Conservation (phyloP, 2,329 filamentous ascomycete genomes). For the Apiospora marii region DNA sequence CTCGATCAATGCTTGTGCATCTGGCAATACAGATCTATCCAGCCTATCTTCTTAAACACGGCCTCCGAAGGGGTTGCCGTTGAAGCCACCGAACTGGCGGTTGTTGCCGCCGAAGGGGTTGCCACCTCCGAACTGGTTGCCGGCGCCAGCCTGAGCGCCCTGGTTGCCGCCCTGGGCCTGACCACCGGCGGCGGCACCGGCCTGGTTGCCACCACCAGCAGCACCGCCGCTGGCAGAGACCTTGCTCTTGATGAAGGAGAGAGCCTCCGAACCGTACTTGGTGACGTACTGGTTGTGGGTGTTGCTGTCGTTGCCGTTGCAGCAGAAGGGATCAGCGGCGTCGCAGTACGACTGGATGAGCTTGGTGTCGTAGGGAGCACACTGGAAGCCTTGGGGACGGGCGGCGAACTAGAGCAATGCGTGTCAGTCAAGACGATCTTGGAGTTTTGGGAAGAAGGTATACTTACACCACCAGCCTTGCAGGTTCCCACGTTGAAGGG, state of each 20-base stretch:
- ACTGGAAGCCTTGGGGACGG: constrained; percentile 63
- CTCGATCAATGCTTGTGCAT: background rate
- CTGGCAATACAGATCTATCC: background rate
- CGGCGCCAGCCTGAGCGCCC: background rate
- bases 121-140: background rate
- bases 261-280: constrained; percentile 66
- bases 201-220: background rate
- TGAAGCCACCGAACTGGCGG: constrained; percentile 2
- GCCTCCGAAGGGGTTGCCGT: background rate
- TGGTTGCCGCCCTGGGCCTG: too few species aligned
- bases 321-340: constrained; percentile 70
- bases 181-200: background rate
- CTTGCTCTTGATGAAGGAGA: constrained; percentile 63
- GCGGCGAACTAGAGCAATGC: constrained; percentile 61
- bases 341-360: constrained; percentile 74
- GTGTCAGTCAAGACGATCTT: background rate
- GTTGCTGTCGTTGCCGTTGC: constrained; percentile 66
- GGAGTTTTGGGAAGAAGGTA: background rate
- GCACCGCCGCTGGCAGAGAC: constrained; percentile 3
- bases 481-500: constrained; percentile 70
- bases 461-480: constrained; percentile 63
- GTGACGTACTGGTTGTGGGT: constrained; percentile 70
- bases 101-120: constrained; percentile 6
- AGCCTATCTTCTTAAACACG: background rate
- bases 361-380: constrained; percentile 54